Evolutionary conservation across 441 rosid species (phyloP), one percentile per base, ranked within the genome.

Genomic region (Monsonia emarginata): DNA sequence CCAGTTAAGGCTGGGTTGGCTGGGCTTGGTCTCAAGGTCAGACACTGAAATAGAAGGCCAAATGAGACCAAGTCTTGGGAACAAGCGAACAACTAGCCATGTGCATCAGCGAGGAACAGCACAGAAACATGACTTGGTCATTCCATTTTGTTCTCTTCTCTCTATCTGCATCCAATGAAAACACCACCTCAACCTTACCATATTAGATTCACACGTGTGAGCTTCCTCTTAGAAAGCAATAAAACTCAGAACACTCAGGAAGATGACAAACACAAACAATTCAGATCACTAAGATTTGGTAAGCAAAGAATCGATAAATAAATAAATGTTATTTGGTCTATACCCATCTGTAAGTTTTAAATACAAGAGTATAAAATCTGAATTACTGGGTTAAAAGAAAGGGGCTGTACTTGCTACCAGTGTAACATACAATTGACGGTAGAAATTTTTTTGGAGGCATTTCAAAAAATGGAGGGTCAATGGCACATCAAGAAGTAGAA

Each of bases 401-500:
- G n/a, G n/a, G n/a, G n/a, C n/a, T n/a, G n/a, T n/a, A n/a, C n/a
- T n/a, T n/a, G n/a, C n/a, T n/a, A 31, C 34, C 34, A 31, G n/a
- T 44, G 52, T 16, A 16, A 50, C 6, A 50, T 7, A 19, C 57
- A 50, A 50, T 21, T 21, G 57, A 50, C 6, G 25, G 56, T 5
- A 19, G 25, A 50, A 50, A 50, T n/a, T n/a, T n/a, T n/a, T n/a
- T n/a, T n/a, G n/a, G n/a, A n/a, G n/a, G n/a, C n/a, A n/a, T n/a
- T n/a, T n/a, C n/a, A n/a, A n/a, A n/a, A n/a, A n/a, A n/a, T n/a
- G n/a, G n/a, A n/a, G n/a, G n/a, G n/a, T n/a, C n/a, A n/a, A n/a
- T n/a, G n/a, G n/a, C n/a, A n/a, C n/a, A n/a, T 50, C 57, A 50
- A 9, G 24, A 6, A 6, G 57, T 65, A 38, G 82, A 79, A 54